phyloP scores from a whole-genome alignment of 208 protist genomes.

The Histomonas meleagridis region DNA sequence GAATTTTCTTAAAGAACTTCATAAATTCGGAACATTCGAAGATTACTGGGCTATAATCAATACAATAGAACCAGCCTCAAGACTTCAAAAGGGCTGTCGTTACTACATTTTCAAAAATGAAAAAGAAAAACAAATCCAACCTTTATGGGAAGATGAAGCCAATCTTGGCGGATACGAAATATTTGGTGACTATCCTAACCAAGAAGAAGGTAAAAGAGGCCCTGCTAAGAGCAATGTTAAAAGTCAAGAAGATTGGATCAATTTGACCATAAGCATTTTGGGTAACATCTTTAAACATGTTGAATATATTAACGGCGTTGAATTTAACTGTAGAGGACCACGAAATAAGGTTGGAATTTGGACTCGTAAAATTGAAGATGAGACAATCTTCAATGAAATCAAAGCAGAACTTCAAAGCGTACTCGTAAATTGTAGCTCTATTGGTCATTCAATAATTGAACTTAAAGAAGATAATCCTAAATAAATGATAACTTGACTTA shows the following conservation, averaged over 20 bases:
- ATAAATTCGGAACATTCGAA: not conserved
- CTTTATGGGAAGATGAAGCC: not conserved
- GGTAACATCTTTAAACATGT: not conserved
- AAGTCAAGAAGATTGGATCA: not conserved
- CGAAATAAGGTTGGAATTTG: not conserved
- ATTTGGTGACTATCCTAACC: not conserved
- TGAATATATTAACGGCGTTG: not conserved
- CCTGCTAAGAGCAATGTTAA: too few species aligned
- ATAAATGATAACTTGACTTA: too few species aligned
- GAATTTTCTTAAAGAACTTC: not conserved
- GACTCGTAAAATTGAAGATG: too few species aligned
- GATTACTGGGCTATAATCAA: not conserved
- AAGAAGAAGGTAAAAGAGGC: too few species aligned
- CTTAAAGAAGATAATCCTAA: too few species aligned
- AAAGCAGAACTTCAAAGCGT: not conserved
- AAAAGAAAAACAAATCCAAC: not conserved
- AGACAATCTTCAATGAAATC: not conserved
- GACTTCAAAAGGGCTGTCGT: not conserved
- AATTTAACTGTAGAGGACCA: not conserved
- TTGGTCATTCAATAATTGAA: too few species aligned
- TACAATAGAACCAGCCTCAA: not conserved
- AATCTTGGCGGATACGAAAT: not conserved
- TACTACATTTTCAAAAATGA: constrained; percentile 8
- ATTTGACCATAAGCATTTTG: not conserved
- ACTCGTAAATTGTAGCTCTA: too few species aligned